Base-by-base conservation (phyloP, 2,329 filamentous ascomycete genomes). In the Pestalotiopsis sp. region DNA sequence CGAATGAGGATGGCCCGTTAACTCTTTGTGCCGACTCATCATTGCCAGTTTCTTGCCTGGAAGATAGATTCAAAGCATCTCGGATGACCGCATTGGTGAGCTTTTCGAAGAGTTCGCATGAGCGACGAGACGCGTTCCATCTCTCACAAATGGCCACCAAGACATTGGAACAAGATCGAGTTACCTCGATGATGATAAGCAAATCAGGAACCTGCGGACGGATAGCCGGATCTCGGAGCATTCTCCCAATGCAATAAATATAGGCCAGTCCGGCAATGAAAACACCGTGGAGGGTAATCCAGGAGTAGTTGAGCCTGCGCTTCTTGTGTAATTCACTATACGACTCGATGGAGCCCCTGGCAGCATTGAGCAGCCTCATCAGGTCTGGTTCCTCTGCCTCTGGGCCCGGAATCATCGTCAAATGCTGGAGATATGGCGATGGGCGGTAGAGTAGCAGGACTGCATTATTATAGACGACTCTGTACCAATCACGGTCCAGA, bases 91-190 rank as follows among this genome's bases (percentile, higher is more conserved):
- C 59, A 39, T 62, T 38, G 4, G 59, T 62, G n/a, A 62, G 59
- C 59, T 62, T 62, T 4, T 62, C 36, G 36, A 62, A 62, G 13
- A 62, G 27, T n/a, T 62, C 59, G 20, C 59, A 62, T 36, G 59
- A 62, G 31, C 59, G 59, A 62, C 59, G 59, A 25, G 59, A 62
- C 17, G 59, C 59, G 31, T 62, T 62, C 59, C 59, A 62, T 38
- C 59, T 31, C 59, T 62, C 59, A 13, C 59, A 62, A 38, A 62
- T 62, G 36, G 59, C 59, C 59, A 62, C 59, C 59, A 62, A 62
- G 36, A 62, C 59, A 38, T 62, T 62, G 2, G 59, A 62, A 27
- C 59, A 62, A 13, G 27, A 20, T 25, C 59, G 59, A n/a, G 59
- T 62, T 20, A 27, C 38, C 27, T 62, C 59, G 27, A 62, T 20